Evolutionary conservation across 257 asterid species (phyloP), one percentile per base, ranked within the genome.

Genomic region (Nicotiana undulata): DNA sequence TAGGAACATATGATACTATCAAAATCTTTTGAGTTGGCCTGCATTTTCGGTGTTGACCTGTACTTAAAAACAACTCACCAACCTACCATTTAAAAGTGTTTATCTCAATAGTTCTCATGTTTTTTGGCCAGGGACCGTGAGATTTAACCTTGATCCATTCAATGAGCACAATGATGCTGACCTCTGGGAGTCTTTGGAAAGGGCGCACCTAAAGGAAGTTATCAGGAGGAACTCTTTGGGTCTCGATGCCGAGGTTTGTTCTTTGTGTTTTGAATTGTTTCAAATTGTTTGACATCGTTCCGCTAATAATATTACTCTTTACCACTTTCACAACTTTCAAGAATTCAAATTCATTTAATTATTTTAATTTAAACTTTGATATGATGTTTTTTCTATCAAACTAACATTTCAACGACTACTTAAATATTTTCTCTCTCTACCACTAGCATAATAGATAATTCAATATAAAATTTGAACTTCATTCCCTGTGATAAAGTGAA

Each of bases 81-180:
- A 46, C 9, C 6, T 72, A 72, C 40, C 78, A 72, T 46, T 46
- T 24, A 46, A 34, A n/a, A 46, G 20, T 2, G 10, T 49, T 51
- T 72, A 72, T 72, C 78, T 72, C 78, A 72, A 13, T 18, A 72
- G 8, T 72, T 40, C 40, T 72, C 60, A 59, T 81, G 65, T 72
- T 44, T 81, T 83, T 68, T 74, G 77, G 40, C 59, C 85, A 93
- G 99, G 99, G 81, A 89, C 95, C 11, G 95, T 94, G 76, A 86
- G 99, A 85, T 96, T 96, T 82, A 96, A 96, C 85, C 98, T 96
- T 31, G 99, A 96, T 82, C 99, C 99, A 2, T 95, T 95, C 87
- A 89, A 80, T 61, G 99, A 96, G 86, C 98, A 96, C 91, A 92
- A 89, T 68, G 99, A 96, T 85, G 97, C 97, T 87, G 99, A 95